Evolutionary conservation across 306 rosid species (phyloP), one percentile per base, ranked within the genome.

Genomic region (Vigna nakashimae): DNA sequence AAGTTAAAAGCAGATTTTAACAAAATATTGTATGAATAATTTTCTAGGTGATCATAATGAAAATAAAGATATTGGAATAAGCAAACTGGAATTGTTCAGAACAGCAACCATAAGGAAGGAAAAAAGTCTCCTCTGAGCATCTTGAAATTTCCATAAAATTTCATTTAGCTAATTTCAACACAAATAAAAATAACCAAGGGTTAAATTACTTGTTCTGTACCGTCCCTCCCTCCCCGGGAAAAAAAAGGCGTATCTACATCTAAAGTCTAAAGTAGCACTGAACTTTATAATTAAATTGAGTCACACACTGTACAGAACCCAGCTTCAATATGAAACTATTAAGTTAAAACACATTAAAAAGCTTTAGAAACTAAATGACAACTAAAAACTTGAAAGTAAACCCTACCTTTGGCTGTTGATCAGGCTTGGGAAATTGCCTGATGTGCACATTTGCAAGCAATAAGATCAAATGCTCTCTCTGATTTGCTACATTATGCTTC

Each of bases 321-420:
- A 22, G 9, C 43, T 79, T 60, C 30, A 48, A 58, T 32, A 52
- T 16, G 28, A 69, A 40, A 43, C 49, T 20, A 46, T 16, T 20
- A 26, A n/a, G 2, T 8, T 40, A 51, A 60, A 59, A 45, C 46
- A 43, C 53, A 77, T 20, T 28, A 34, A 65, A 77, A 64, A 26
- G 49, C 71, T 36, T 10, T 46, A 46, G 66, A 53, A 12, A 59
- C 57, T 24, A 51, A 16, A 40, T 63, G 52, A 71, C 42, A 42
- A 65, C 57, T 45, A 38, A 51, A 57, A 16, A 3, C 17, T 58
- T 13, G 36, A 3, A 62, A 36, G 30, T 17, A 49, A 80, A 73
- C 59, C 70, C 92, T 55, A 95, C 98, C 98, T 95, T 95, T 59
- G 98, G 98, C 74, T 95, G 98, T 78, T 95, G 98, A 86, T 92